Base-by-base conservation (phyloP, 208 protist species). In the Trypanosoma theileri region DNA sequence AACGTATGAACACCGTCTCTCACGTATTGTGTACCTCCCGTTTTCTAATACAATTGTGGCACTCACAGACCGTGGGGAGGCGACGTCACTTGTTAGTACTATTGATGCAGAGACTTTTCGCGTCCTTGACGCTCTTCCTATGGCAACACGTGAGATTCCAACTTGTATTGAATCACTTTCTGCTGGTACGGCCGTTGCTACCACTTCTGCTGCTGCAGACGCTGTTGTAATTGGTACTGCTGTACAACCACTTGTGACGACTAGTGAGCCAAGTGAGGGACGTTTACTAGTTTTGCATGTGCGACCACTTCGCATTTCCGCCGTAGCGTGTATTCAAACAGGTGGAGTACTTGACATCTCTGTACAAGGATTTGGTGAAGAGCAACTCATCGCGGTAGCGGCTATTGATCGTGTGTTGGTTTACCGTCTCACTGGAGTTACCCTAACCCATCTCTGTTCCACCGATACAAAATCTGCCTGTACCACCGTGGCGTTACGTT, bases 401-500 rank as follows among this genome's bases (percentile, higher is more conserved):
- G 42, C 48, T 13, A 28, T 75, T 26, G 64, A 63, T 22, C 40
- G 26, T 16, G 75, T 85, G n/a, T 64, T 75, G 3, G 61, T 85
- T 0, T 85, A 75, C 56, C 45, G 63, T 26, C 75, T 81, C 14
- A 28, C 61, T 10, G 75, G 75, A 21, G 21, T 58, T 48, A 56
- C 56, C 0, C 59, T 85, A 40, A 50, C 70, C 6, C 50, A 64
- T 42, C 11, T 81, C 17, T 76, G 67, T 45, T 13, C 14, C 16
- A 44, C 71, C 6, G 26, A 60, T 44, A 73, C 52, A 28, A 60
- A 41, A 41, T 66, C 57, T 28, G 26, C 59, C 16, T 80, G 74
- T 65, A 85, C 71, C 8, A 75, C 74, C 14, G 68, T 85, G 28
- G 71, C 75, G 46, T 24, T 85, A 8, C 52, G 64, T 10, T 77